A percentile compares a stretch with the other conserved stretches of the same genome.
Conservation (phyloP, 441 rosid species). For the Metrosideros polymorpha region DNA sequence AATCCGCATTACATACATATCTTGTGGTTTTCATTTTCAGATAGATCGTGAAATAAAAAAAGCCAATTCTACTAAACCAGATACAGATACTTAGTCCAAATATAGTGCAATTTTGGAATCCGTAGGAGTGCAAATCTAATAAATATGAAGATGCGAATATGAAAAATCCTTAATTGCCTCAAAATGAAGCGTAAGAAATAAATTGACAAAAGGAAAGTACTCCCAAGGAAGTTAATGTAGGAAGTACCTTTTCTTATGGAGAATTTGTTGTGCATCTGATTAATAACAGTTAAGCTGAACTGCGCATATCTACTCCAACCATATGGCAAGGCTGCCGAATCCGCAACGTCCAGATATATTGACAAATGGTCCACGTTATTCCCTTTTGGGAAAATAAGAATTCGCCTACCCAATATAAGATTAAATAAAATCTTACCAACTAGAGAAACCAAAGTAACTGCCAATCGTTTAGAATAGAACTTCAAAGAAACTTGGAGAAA, state of each 20-base stretch:
- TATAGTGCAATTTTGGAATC: neutral
- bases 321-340: constrained; percentile 57
- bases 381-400: constrained; percentile 85
- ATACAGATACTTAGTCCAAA: neutral
- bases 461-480: neutral
- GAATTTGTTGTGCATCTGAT: constrained; percentile 60
- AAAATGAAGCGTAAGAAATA: neutral
- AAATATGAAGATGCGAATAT: neutral
- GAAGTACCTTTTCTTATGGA: constrained; percentile 70
- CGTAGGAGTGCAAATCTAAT: neutral
- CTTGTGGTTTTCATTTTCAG: neutral
- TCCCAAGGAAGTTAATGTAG: neutral
- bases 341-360: constrained; percentile 93
- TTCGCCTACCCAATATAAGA: constrained; percentile 35
- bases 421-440: neutral
- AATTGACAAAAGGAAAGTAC: neutral
- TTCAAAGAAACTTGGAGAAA: neutral
- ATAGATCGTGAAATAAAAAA: neutral
- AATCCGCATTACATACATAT: neutral
- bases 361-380: constrained; percentile 94
- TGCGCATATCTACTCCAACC: constrained; percentile 97
- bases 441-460: neutral
- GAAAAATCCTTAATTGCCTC: neutral
- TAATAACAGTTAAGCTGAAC: constrained; percentile 73
- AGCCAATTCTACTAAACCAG: neutral